phyloP scores from a whole-genome alignment of 805 yeast genomes.

The Yamadazyma paraphyllophila region DNA sequence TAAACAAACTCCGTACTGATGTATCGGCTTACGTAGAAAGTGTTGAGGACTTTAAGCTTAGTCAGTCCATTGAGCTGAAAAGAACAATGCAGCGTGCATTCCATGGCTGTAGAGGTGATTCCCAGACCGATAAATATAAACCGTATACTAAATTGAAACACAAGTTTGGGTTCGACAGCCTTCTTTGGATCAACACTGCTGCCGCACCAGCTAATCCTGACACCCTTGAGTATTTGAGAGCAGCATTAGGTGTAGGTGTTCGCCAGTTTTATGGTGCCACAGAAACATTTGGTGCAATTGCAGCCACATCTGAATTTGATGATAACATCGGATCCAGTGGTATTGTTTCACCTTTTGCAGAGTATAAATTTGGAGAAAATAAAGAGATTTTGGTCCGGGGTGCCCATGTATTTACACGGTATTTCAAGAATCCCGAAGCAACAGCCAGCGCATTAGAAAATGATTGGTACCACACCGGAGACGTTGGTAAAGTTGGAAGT shows the following conservation, averaged over 20 bases:
- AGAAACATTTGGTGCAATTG: slow-evolving; percentile 59
- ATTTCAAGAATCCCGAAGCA: slow-evolving; percentile 47
- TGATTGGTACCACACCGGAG: slow-evolving; percentile 61
- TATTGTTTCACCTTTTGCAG: slow-evolving; percentile 50
- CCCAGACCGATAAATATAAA: slow-evolving; percentile 28
- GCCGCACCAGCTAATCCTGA: slow-evolving; percentile 69
- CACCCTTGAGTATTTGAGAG: slow-evolving; percentile 57
- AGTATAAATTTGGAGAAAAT: slow-evolving; percentile 48
- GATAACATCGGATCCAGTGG: slow-evolving; percentile 42
- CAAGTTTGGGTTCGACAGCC: slow-evolving; percentile 28
- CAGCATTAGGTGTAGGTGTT: slow-evolving; percentile 55
- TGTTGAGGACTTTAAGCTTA: slow-evolving; percentile 12
- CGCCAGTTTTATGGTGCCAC: slow-evolving; percentile 71
- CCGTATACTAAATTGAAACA: slow-evolving; percentile 19
- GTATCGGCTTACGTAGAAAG: slow-evolving; percentile 36
- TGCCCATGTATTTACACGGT: slow-evolving; percentile 50
- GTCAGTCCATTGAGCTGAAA: slow-evolving; percentile 31
- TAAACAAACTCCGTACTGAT: slow-evolving; percentile 58
- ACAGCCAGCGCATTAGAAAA: slow-evolving; percentile 44
- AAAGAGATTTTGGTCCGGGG: slow-evolving; percentile 61
- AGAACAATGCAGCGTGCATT: slow-evolving; percentile 40
- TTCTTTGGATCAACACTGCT: slow-evolving; percentile 34
- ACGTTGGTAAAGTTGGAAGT: slow-evolving; percentile 29
- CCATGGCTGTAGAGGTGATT: slow-evolving; percentile 40
- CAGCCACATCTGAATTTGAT: slow-evolving; percentile 42